A percentile compares a stretch with the other conserved stretches of the same genome.
Evolutionary conservation across 2,329 filamentous ascomycete genomes (phyloP).

Genomic region (Dactylonectria estremocensis): DNA sequence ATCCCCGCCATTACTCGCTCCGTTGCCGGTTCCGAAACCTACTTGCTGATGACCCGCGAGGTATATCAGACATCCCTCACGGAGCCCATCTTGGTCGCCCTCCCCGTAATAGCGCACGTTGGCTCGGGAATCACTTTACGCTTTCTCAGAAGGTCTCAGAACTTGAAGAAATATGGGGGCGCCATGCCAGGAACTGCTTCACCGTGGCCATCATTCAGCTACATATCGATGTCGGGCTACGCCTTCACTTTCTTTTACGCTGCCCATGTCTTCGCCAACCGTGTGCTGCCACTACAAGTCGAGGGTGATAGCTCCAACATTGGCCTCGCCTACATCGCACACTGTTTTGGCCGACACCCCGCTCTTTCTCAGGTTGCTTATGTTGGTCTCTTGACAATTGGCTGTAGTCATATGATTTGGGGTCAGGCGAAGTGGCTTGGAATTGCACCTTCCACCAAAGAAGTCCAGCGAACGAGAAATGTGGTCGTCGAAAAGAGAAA

Average conservation of each 20-base stretch:
- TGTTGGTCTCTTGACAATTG: conserved; percentile 74
- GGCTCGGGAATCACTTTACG: conserved; percentile 83
- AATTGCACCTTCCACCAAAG: conserved; percentile 70
- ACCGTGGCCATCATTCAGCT: conserved; percentile 79
- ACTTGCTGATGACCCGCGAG: conserved; percentile 90
- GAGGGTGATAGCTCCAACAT: conserved; percentile 92
- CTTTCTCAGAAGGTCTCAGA: conserved; percentile 80
- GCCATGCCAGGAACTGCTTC: conserved; percentile 66
- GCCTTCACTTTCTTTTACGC: conserved; percentile 74
- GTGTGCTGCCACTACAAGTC: conserved; percentile 80
- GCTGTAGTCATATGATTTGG: conserved; percentile 85
- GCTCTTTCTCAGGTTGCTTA: conserved; percentile 79
- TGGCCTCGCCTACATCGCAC: conserved; percentile 85
- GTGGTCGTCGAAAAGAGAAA: conserved; percentile 64
- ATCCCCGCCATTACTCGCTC: conserved; percentile 83
- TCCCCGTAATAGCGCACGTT: conserved; percentile 84
- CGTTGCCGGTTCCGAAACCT: conserved; percentile 83
- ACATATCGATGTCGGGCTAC: conserved; percentile 82
- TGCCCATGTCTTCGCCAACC: conserved; percentile 83
- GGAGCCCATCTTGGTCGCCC: conserved; percentile 84
- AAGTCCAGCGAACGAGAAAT: conserved; percentile 59
- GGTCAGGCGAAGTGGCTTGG: conserved; percentile 88
- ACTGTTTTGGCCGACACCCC: conserved; percentile 85
- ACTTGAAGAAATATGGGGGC: conserved; percentile 82
- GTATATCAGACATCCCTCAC: conserved; percentile 89